Base-by-base conservation (phyloP, 371 early-diverging fungal genomes). In the Vavraia culicis region DNA sequence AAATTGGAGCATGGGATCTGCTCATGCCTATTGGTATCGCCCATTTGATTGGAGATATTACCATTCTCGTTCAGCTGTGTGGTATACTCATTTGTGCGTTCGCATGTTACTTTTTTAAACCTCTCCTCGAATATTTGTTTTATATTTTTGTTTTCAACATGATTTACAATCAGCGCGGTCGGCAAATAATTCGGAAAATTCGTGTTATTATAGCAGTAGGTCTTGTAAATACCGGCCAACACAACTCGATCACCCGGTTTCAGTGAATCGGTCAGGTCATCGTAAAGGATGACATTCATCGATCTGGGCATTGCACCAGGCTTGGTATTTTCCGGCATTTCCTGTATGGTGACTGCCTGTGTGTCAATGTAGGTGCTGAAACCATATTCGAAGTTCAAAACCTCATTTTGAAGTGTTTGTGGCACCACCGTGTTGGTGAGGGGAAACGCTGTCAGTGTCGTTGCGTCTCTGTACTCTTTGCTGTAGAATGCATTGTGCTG, bases 301-400 rank as follows among this genome's bases (percentile, higher is more conserved):
- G 87, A 84, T 7, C 95, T 78, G 33, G 95, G 94, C 47, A 98
- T 70, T 39, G 86, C 86, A 18, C 96, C 95, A 11, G 91, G 79
- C 13, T 90, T 93, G 1, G 95, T 81, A 32, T 88, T 78, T 69
- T 98, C 99, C 0, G 95, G 94, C 91, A 95, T 93, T 73, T 98
- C 99, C 71, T 98, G 96, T 35, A 95, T 73, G 47, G 77, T 81
- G 51, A 89, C 73, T 1, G 81, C 83, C 69, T 98, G 95, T 61
- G 83, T 83, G 70, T 94, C 89, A 10, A 81, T 71, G 68, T 91
- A 98, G 4, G 76, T 75, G 46, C 82, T 83, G 59, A 77, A 75
- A 14, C 96, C 96, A 67, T 79, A 94, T 67, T 95, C 91, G 1
- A 90, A 84, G 1, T 77, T 77, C 41, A 94, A 67, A 8, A 81